These are phyloP conservation scores for Dichotomocladium elegans DNA, from an alignment of 371 early-diverging fungal species.

Conservation along the genomic window DNA sequence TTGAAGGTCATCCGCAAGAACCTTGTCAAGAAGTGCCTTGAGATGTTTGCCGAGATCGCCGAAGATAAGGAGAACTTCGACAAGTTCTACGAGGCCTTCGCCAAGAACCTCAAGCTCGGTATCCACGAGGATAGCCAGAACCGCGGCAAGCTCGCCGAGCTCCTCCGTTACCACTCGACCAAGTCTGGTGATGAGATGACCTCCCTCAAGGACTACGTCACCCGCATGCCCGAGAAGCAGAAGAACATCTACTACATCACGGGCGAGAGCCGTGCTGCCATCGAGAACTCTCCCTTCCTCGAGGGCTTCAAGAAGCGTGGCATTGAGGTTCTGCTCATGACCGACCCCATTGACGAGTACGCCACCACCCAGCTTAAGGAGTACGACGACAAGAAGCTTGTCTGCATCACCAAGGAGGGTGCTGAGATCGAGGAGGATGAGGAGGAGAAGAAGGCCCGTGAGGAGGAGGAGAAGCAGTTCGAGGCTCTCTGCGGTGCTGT, in stretches of 20 bases:
- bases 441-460: slow-evolving; percentile 87
- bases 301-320: slow-evolving; percentile 98
- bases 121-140: slow-evolving; percentile 68
- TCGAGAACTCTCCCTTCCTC: slow-evolving; percentile 97
- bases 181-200: slow-evolving; percentile 60
- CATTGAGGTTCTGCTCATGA: slow-evolving; percentile 94
- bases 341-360: slow-evolving; percentile 96
- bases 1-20: slow-evolving; percentile 79
- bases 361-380: slow-evolving; percentile 96
- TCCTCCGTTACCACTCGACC: slow-evolving; percentile 72
- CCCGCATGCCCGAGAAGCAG: slow-evolving; percentile 77
- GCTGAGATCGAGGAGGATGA: slow-evolving; percentile 97
- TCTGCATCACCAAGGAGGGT: slow-evolving; percentile 98
- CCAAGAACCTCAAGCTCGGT: slow-evolving; percentile 75
- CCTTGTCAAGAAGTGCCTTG: slow-evolving; percentile 76
- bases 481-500: slow-evolving; percentile 81
- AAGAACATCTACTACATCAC: slow-evolving; percentile 97
- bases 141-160: slow-evolving; percentile 64
- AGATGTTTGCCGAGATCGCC: slow-evolving; percentile 69
- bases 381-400: slow-evolving; percentile 98
- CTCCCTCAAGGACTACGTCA: slow-evolving; percentile 77
- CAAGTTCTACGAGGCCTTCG: slow-evolving; percentile 71
- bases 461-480: slow-evolving; percentile 82
- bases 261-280: slow-evolving; percentile 91
- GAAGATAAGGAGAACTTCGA: slow-evolving; percentile 71